Conservation (phyloP, 2,329 filamentous ascomycete species). For the Monilinia aucupariae region DNA sequence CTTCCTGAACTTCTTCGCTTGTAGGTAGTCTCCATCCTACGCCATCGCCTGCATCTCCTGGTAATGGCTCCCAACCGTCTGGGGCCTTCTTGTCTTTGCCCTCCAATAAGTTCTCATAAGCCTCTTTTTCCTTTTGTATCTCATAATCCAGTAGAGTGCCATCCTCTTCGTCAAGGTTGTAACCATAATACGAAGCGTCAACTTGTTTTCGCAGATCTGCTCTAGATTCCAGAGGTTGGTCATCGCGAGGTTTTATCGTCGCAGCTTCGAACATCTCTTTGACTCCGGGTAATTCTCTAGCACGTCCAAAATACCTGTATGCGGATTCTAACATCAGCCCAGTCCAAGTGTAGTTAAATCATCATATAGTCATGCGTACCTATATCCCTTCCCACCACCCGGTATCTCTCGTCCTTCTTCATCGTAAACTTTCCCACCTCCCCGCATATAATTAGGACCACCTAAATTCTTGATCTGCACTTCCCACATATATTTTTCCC, state of each 20-base stretch:
- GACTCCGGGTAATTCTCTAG: constrained; percentile 84
- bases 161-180: constrained; percentile 88
- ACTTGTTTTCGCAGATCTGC: constrained; percentile 70
- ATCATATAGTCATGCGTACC: constrained; percentile 58
- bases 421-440: constrained; percentile 48
- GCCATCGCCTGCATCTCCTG: constrained; percentile 81
- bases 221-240: constrained; percentile 60
- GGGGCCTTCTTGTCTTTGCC: constrained; percentile 53
- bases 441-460: constrained; percentile 77
- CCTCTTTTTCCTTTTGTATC: constrained; percentile 74
- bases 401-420: constrained; percentile 52
- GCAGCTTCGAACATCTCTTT: constrained; percentile 93
- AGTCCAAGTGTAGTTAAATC: neutral
- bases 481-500: constrained; percentile 99
- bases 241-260: constrained; percentile 48
- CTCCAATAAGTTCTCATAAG: constrained; percentile 60
- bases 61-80: constrained; percentile 76
- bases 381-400: constrained; percentile 80
- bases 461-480: constrained; percentile 90
- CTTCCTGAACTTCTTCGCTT: constrained; percentile 87
- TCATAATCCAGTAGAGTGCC: constrained; percentile 76
- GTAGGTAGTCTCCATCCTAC: constrained; percentile 77
- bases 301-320: constrained; percentile 84
- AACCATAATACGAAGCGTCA: constrained; percentile 93
- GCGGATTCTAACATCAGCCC: constrained; percentile 37